Evolutionary conservation across 768 basidiomycete genomes (phyloP), one percentile per base, ranked within the genome.

Genomic region (Polyporus arcularius): DNA sequence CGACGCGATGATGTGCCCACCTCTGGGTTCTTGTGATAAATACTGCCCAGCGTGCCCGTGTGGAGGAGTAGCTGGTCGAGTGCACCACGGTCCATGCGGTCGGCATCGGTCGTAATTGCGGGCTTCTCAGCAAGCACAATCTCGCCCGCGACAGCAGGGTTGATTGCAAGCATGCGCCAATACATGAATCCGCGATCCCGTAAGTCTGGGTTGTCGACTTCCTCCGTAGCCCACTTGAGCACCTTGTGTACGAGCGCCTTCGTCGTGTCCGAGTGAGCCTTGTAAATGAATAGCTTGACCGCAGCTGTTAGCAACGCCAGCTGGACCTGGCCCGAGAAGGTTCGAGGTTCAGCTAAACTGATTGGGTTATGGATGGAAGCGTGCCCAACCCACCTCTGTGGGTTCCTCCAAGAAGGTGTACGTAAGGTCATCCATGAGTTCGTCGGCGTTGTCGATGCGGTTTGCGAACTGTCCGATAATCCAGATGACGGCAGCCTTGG

Each of bases 161-260:
- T 94, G 68, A 94, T 89, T 9, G 96, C 96, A 47, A 98, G 83
- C 76, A 99, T 82, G 41, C 97, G 87, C 97, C 97, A 99, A 76
- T 98, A 99, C 91, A 99, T 98, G 79, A 96, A 98, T 3, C 97
- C 97, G 62, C 97, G 82, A 74, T 99, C 97, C 38, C 97, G 85
- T 21, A 99, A 80, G 78, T 99, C 97, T 8, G 97, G 97, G 71
- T 99, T 99, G 73, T 99, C 97, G 56, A 97, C 87, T 66, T 97
- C 92, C 72, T 99, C 96, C 7, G 97, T 99, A 12, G 94, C 89
- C 89, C 93, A 94, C 71, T 98, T 98, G 46, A 99, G 80, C 6
- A 98, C 91, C 70, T 95, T 97, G 71, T 94, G 93, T 9, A 98
- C 91, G 7, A 98, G 81, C 55, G 90, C 87, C 70, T 97, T 96